Evolutionary conservation across 148 eudicot species (phyloP).

Genomic region (Amaranthus hypochondriacus): DNA sequence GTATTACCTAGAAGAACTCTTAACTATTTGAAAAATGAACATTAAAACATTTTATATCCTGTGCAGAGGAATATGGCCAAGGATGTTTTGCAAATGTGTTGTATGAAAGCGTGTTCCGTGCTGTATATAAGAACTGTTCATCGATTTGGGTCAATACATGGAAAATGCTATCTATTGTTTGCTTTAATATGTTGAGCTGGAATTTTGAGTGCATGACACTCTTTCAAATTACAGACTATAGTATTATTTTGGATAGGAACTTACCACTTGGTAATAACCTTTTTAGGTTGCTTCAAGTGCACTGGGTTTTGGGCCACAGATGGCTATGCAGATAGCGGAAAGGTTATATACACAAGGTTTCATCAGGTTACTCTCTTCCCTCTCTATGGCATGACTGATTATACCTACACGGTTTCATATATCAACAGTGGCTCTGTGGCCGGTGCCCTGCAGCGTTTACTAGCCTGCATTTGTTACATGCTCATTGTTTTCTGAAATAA

Average conservation of each 20-base stretch:
- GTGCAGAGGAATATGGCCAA: background rate
- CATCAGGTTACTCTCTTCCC: slow-evolving; percentile 55
- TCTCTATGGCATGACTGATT: slow-evolving; percentile 6
- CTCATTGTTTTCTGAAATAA: too few species aligned
- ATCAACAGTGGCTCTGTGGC: background rate
- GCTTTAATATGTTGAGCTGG: background rate
- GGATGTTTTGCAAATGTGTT: background rate
- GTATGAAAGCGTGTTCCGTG: background rate
- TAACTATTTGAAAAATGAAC: too few species aligned
- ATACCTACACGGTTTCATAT: background rate
- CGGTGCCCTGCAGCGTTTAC: background rate
- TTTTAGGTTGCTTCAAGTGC: slow-evolving; percentile 94
- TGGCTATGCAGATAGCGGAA: slow-evolving; percentile 95
- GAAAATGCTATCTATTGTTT: background rate
- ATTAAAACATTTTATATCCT: too few species aligned
- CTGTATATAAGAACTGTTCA: background rate
- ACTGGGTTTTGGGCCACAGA: slow-evolving; percentile 82
- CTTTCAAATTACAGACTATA: background rate
- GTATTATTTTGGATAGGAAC: slow-evolving; percentile 6
- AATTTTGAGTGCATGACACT: background rate
- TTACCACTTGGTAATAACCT: slow-evolving; percentile 15
- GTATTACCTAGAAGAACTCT: background rate
- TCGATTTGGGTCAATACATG: background rate
- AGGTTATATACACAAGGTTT: slow-evolving; percentile 94
- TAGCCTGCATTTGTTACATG: too few species aligned